Evolutionary conservation across 2,329 filamentous ascomycete genomes (phyloP).

Genomic region (Ceratocystis variospora): DNA sequence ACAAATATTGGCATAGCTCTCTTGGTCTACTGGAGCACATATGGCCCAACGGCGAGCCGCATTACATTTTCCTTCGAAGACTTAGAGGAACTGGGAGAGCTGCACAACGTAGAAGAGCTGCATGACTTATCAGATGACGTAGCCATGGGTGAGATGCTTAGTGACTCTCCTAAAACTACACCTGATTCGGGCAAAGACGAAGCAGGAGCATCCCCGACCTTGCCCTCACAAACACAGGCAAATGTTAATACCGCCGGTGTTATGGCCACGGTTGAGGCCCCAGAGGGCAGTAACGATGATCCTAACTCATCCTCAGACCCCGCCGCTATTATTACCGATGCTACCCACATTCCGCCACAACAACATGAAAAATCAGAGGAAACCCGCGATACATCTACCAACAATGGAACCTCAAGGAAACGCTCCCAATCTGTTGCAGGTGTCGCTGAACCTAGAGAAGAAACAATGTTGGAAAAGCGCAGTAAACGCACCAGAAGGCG

Average conservation of each 20-base stretch:
- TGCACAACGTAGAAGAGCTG: constrained; percentile 6
- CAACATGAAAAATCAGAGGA: not conserved
- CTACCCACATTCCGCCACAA: not conserved
- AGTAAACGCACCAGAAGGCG: constrained; percentile 52
- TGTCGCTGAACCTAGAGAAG: constrained; percentile 44
- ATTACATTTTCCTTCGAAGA: constrained; percentile 12
- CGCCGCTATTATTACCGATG: not conserved
- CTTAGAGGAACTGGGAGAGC: constrained; percentile 8
- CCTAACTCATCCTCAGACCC: not conserved
- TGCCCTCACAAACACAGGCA: not conserved
- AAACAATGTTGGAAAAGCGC: constrained; percentile 43
- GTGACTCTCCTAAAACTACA: too few species aligned
- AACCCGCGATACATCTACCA: not conserved
- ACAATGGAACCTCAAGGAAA: constrained; percentile 31
- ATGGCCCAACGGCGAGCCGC: constrained; percentile 13
- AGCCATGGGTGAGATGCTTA: too few species aligned
- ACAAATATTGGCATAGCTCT: constrained; percentile 27
- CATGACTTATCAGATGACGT: constrained; percentile 9
- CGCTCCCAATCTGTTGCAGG: constrained; percentile 50
- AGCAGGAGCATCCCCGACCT: constrained; percentile 14
- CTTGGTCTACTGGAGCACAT: constrained; percentile 23
- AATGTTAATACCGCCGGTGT: not conserved
- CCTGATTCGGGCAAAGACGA: constrained; percentile 15
- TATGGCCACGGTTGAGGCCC: constrained; percentile 2
- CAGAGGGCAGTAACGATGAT: not conserved